phyloP scores from a whole-genome alignment of 1,139 yeast species.

The Taphrina confusa region DNA sequence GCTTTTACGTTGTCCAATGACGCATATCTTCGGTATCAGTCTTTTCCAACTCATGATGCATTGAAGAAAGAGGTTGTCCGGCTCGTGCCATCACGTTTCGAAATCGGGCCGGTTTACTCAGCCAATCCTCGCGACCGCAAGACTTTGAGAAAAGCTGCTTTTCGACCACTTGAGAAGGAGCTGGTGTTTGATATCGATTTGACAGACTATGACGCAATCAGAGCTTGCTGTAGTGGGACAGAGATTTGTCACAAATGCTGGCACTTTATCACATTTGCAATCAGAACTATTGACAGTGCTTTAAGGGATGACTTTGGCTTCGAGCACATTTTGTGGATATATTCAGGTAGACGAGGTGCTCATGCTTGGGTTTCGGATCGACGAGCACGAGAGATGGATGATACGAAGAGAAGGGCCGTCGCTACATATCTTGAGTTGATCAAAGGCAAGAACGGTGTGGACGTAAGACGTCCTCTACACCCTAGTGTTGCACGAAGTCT shows the following conservation, averaged over 20 bases:
- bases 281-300: slow-evolving; percentile 69
- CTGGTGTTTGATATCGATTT: slow-evolving; percentile 95
- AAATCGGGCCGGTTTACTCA: slow-evolving; percentile 88
- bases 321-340: slow-evolving; percentile 85
- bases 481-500: slow-evolving; percentile 80
- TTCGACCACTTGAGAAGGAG: slow-evolving; percentile 82
- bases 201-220: slow-evolving; percentile 89
- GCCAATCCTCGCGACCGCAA: slow-evolving; percentile 85
- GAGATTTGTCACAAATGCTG: slow-evolving; percentile 87
- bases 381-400: slow-evolving; percentile 74
- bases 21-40: slow-evolving; percentile 85
- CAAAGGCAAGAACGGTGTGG: slow-evolving; percentile 57
- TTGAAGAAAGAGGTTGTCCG: slow-evolving; percentile 71
- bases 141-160: slow-evolving; percentile 70
- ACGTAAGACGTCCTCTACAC: slow-evolving; percentile 76
- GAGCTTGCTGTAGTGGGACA: slow-evolving; percentile 91
- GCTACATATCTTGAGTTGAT: slow-evolving; percentile 81
- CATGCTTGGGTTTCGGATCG: slow-evolving; percentile 97
- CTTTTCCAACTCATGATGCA: slow-evolving; percentile 66
- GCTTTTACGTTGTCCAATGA: slow-evolving; percentile 80
- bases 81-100: slow-evolving; percentile 87
- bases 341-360: slow-evolving; percentile 98
- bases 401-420: slow-evolving; percentile 69
- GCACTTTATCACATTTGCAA: slow-evolving; percentile 88
- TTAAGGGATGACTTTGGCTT: slow-evolving; percentile 88